Conservation (phyloP, 805 yeast genomes). For the Monosporozyma siamensis region DNA sequence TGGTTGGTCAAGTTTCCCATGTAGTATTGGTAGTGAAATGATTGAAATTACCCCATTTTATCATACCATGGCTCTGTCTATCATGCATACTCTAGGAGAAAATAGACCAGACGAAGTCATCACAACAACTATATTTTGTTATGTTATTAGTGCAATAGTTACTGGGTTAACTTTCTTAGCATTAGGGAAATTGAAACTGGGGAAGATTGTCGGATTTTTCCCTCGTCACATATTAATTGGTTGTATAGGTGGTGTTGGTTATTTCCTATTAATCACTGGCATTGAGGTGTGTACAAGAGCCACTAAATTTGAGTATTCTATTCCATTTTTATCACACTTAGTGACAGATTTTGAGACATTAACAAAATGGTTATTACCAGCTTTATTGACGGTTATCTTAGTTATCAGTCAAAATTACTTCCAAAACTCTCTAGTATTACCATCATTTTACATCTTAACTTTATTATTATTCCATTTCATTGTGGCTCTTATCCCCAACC, state of each 20-base stretch:
- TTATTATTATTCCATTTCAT: slow-evolving; percentile 61
- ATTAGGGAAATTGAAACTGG: slow-evolving; percentile 72
- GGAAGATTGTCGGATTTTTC: slow-evolving; percentile 85
- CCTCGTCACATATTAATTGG: slow-evolving; percentile 95
- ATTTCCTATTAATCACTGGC: slow-evolving; percentile 82
- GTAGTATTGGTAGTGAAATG: slow-evolving; percentile 97
- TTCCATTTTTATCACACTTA: slow-evolving; percentile 42
- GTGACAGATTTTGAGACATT: slow-evolving; percentile 34
- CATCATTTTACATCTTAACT: slow-evolving; percentile 66
- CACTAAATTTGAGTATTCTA: slow-evolving; percentile 58
- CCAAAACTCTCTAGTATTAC: slow-evolving; percentile 68
- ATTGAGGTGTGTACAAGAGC: slow-evolving; percentile 81
- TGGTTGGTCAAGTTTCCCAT: slow-evolving; percentile 82
- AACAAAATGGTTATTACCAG: slow-evolving; percentile 64
- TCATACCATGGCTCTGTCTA: slow-evolving; percentile 82
- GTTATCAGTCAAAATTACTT: slow-evolving; percentile 50
- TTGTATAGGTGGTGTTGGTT: slow-evolving; percentile 98
- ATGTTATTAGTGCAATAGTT: slow-evolving; percentile 70
- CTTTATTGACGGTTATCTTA: slow-evolving; percentile 50
- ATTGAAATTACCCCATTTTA: slow-evolving; percentile 98
- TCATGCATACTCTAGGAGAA: slow-evolving; percentile 34
- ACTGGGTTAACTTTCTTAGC: slow-evolving; percentile 76
- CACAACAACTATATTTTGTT: slow-evolving; percentile 81
- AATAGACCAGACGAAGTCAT: slow-evolving; percentile 53
- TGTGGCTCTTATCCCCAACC: slow-evolving; percentile 53